phyloP scores from a whole-genome alignment of 257 asterid genomes.

The Solanum medicagineum region DNA sequence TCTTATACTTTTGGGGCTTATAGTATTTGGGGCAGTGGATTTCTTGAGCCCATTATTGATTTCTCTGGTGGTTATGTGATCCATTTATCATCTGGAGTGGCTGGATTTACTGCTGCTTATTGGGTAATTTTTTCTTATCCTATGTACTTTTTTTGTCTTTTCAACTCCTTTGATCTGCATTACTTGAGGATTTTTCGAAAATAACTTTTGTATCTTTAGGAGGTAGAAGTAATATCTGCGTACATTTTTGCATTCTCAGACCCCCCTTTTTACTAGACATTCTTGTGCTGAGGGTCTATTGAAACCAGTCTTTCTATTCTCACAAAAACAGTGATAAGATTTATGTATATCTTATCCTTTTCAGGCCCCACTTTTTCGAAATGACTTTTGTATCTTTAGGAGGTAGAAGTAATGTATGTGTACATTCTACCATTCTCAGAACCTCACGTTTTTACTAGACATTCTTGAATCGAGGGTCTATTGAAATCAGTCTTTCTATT shows the following conservation, averaged over 20 bases:
- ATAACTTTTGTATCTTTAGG: background rate
- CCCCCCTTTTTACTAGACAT: background rate
- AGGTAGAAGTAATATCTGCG: background rate
- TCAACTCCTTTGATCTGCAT: background rate
- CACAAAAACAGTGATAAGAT: background rate
- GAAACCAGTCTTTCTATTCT: background rate
- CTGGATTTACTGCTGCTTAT: slow-evolving; percentile 78
- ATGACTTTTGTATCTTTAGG: background rate
- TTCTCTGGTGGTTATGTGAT: slow-evolving; percentile 71
- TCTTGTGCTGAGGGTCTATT: background rate
- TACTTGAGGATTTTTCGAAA: background rate
- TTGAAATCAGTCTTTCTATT: no score
- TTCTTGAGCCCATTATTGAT: slow-evolving; percentile 34
- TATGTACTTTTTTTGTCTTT: background rate
- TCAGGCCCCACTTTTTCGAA: background rate
- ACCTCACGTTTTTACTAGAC: no score
- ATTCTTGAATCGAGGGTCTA: no score
- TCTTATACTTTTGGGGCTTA: slow-evolving; percentile 55
- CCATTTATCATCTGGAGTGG: slow-evolving; percentile 62
- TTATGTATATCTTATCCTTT: background rate
- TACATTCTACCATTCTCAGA: background rate
- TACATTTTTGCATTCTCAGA: background rate
- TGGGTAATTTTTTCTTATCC: slow-evolving; percentile 32
- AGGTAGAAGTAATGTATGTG: background rate
- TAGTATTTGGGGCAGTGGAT: slow-evolving; percentile 52